These are phyloP conservation scores for Diphasiastrum complanatum DNA, from an alignment of 83 land plant genomes.

Conservation along the genomic window DNA sequence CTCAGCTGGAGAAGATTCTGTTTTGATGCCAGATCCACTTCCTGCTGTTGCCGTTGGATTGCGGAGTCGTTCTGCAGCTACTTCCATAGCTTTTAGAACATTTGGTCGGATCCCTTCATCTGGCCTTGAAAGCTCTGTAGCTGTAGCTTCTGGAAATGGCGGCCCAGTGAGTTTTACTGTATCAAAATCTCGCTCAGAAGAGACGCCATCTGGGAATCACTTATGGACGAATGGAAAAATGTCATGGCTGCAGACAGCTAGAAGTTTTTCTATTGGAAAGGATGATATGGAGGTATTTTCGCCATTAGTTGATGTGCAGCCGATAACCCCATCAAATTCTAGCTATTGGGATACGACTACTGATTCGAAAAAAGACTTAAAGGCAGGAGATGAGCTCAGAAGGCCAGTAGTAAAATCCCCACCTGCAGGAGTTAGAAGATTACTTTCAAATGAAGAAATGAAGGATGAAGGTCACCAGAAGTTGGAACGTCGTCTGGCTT, in stretches of 20 bases:
- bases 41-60: conserved; percentile 53
- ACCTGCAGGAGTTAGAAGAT: conserved; percentile 37
- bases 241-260: conserved; percentile 54
- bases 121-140: conserved; percentile 6
- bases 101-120: conserved; percentile 11
- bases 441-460: conserved; percentile 46
- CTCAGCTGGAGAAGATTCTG: conserved; percentile 66
- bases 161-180: conserved; percentile 19
- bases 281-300: conserved; percentile 99
- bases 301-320: conserved; percentile 90
- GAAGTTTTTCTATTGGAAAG: conserved; percentile 45
- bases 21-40: conserved; percentile 96
- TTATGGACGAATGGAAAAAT: conserved; percentile 43
- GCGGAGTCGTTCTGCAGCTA: conserved; percentile 34
- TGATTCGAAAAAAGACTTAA: conserved; percentile 48
- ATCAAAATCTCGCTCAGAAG: conserved; percentile 40
- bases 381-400: conserved; percentile 31
- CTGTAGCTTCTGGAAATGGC: conserved; percentile 25
- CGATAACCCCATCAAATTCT: conserved; percentile 74
- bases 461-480: conserved; percentile 37
- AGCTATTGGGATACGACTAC: conserved; percentile 56
- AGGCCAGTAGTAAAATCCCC: conserved; percentile 34
- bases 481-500: conserved; percentile 35
- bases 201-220: conserved; percentile 43
- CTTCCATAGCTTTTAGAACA: conserved; percentile 22